Evolutionary conservation across 306 rosid genomes (phyloP).

Genomic region (Cajanus cajan): DNA sequence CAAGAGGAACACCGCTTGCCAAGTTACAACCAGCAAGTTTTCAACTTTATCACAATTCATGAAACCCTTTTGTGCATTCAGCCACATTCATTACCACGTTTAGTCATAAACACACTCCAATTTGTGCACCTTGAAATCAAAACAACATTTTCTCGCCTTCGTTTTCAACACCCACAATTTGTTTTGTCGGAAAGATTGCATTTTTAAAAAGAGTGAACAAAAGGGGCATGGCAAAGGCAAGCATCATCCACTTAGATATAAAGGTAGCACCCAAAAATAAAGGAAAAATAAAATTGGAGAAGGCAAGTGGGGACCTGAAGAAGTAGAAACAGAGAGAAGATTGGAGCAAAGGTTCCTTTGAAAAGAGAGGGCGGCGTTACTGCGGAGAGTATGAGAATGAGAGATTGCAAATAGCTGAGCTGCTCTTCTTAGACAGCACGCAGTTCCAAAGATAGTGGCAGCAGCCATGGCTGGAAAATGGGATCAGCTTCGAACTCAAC

Average conservation of each 20-base stretch:
- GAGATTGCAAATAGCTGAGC: conserved; percentile 41
- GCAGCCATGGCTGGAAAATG: conserved; percentile 54
- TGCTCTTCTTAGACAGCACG: conserved; percentile 40
- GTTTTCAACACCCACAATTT: conserved; percentile 29
- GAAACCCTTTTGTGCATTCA: conserved; percentile 19
- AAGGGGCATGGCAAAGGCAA: conserved; percentile 28
- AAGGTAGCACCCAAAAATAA: background rate
- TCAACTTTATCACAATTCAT: conserved; percentile 14
- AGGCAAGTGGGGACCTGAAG: conserved; percentile 55
- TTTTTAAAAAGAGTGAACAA: conserved; percentile 12
- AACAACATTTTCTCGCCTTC: background rate
- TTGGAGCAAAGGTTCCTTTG: conserved; percentile 37
- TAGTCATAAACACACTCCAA: background rate
- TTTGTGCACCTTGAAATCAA: background rate
- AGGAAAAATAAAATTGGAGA: background rate
- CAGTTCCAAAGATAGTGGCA: conserved; percentile 50
- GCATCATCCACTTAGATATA: background rate
- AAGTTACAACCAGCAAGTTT: conserved; percentile 1
- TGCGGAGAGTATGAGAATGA: conserved; percentile 21
- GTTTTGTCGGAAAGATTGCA: background rate
- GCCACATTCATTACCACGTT: background rate
- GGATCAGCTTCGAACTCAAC: background rate
- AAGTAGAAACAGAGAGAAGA: conserved; percentile 45
- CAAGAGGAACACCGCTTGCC: background rate
- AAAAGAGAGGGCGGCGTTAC: conserved; percentile 35